Evolutionary conservation across 441 rosid species (phyloP), one percentile per base, ranked within the genome.

Genomic region (Manihot esculenta): DNA sequence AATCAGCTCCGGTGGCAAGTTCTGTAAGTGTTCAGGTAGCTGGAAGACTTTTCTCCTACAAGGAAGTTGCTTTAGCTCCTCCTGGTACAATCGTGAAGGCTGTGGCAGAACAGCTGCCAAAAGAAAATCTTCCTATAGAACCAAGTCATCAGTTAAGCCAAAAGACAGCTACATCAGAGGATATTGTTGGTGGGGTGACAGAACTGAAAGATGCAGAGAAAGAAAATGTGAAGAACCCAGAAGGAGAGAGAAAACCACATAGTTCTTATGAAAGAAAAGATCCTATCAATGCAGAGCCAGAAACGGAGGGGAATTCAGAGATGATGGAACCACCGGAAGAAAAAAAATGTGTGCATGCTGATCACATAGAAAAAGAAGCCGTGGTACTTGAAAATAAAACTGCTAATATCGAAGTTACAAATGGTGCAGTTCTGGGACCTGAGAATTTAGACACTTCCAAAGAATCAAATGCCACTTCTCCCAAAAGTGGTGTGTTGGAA

Each of bases 61-160:
- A 96, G 79, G 99, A 96, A 85, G 99, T 96, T 80, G 99, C 99
- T 68, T 77, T 93, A 82, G 98, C 98, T 66, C 97, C 96, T 58
- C 99, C 97, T 41, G 97, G 99, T 73, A 90, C 97, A 33, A 90
- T 96, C 76, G 98, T 91, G 70, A 96, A 93, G 86, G 84, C 88
- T 26, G 97, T 87, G 72, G 75, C 93, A 13, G 97, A 91, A 78
- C 89, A 89, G 78, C 76, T 82, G 79, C 90, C 97, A 48, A 81
- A 86, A 78, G 92, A 68, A 70, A 78, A 78, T 73, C 60, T 33
- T 74, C 68, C 78, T 0, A 44, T 51, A 10, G 91, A 85, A 73
- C 63, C 76, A 62, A 70, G 66, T 70, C 33, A 78, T 62, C 67
- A 70, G 81, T 66, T 54, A 47, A 79, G 54, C 71, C 82, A 76